phyloP scores from a whole-genome alignment of 108 stramenopile species.

The Craspedostauros australis region DNA sequence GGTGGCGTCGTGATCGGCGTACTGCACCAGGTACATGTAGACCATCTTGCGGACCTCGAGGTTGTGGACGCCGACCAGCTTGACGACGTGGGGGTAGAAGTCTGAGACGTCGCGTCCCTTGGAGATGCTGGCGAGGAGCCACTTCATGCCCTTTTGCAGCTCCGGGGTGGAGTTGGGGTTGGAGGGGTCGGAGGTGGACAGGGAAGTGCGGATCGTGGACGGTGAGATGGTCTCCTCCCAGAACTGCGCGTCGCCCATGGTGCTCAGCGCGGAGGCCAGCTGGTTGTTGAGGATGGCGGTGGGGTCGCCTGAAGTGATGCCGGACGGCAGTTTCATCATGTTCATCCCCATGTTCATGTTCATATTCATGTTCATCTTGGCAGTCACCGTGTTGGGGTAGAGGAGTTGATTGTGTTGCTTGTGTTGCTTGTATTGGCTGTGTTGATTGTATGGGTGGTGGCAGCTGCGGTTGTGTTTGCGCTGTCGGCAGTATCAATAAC shows the following conservation, averaged over 20 bases:
- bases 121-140: slow-evolving; percentile 94
- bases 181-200: slow-evolving; percentile 61
- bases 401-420: no score
- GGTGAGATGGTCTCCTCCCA: slow-evolving; percentile 97
- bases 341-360: no score
- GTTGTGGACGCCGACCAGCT: slow-evolving; percentile 81
- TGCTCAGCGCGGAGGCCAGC: slow-evolving; percentile 60
- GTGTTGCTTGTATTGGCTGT: no score
- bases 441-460: no score
- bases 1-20: slow-evolving; percentile 84
- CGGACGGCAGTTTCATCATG: no score
- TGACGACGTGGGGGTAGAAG: slow-evolving; percentile 96
- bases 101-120: slow-evolving; percentile 93
- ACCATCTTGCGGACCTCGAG: slow-evolving; percentile 99
- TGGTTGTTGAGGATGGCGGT: slow-evolving; percentile 40
- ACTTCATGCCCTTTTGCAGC: slow-evolving; percentile 94
- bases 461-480: no score
- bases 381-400: no score
- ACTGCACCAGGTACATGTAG: slow-evolving; percentile 96
- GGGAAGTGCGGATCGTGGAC: slow-evolving; percentile 66
- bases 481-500: no score
- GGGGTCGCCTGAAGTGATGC: no score
- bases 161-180: slow-evolving; percentile 70
- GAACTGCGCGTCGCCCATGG: slow-evolving; percentile 87
- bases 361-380: no score